Base-by-base conservation (phyloP, 768 basidiomycete genomes). In the Macrolepiota dolichaula region DNA sequence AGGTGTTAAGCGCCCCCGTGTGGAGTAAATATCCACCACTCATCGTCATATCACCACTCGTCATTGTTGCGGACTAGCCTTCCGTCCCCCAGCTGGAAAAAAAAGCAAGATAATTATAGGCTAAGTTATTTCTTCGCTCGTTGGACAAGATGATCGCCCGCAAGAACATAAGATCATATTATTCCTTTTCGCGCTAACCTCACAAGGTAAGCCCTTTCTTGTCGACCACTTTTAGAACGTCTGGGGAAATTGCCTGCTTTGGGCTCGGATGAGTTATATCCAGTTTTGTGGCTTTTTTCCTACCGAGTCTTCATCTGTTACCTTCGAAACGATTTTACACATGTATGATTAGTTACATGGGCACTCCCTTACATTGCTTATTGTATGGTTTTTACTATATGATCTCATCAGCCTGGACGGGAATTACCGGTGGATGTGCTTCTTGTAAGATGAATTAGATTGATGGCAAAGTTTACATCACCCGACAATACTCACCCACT, bases 1-100 rank as follows among this genome's bases (percentile, higher is more conserved):
- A 84, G 82, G 74, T 24, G 67, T 74, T 22, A 84, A 84, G 68
- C 79, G 81, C 24, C 68, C 75, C 19, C 76, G 81, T 35, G 73
- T 76, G 40, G 68, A 70, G 42, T 81, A 69, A 78, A 36, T 22
- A n/a, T n/a, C n/a, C 13, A 40, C 55, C n/a, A 36, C 38, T 29
- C 47, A 37, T 15, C 47, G 32, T 17, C 51, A 22, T 12, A 29
- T 42, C 9, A 27, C 58, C 46, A 55, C n/a, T 47, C 24, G 25
- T 52, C 24, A 38, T 25, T 15, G 15, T 13, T 24, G 22, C 38
- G n/a, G 2, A 36, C 46, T 24, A n/a, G 12, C 40, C 10, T n/a
- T 42, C 19, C 44, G 10, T 35, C 46, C 32, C 13, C 25, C 13
- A 27, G 2, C 46, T 40, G 10, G 22, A 10, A 12, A 19, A 12